Evolutionary conservation across 2,329 filamentous ascomycete genomes (phyloP), one percentile per base, ranked within the genome.

Genomic region (Sporothrix brasiliensis): DNA sequence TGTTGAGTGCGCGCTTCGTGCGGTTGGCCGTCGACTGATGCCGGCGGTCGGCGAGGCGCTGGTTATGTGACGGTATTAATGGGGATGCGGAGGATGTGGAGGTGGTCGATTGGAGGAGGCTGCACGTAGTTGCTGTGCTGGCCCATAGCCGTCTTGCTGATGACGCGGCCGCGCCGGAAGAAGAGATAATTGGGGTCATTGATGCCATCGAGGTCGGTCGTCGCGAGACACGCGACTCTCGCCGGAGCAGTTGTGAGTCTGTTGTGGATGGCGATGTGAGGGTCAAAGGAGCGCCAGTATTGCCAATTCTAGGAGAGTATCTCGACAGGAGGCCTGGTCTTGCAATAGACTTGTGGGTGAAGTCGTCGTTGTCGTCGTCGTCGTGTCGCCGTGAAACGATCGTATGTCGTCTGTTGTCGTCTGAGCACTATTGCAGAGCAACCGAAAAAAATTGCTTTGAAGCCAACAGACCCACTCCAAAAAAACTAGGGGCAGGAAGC

Each of bases 1-100:
- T 83, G 76, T 87, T 88, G 76, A 88, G 83, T 61, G 83, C 79
- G 70, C 84, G 84, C 79, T 86, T 87, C 56, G 85, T 87, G 70
- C 87, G 85, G 68, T 81, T 78, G 2, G 83, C 79, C 41, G 85
- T 85, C 13, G 81, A 79, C 76, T 88, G 83, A 78, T 86, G 81
- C 65, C 85, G 78, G 67, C 73, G 72, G 61, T 24, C 34, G 65
- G 67, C 39, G 27, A 30, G 66, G 56, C n/a, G 54, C 19, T 21
- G 50, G 19, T 14, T 19, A 2, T 65, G 61, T 65, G 41, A 6
- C 9, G 56, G 16, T 63, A 68, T 34, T 69, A 68, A 71, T 68
- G 61, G 39, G 34, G 27, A 16, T n/a, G 47, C 16, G 21, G 44
- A 24, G 44, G 24, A 13, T 30, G 30, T 16, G 47, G 19, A 19